Conservation (phyloP, 208 protist species). For the Angomonas ambiguus region DNA sequence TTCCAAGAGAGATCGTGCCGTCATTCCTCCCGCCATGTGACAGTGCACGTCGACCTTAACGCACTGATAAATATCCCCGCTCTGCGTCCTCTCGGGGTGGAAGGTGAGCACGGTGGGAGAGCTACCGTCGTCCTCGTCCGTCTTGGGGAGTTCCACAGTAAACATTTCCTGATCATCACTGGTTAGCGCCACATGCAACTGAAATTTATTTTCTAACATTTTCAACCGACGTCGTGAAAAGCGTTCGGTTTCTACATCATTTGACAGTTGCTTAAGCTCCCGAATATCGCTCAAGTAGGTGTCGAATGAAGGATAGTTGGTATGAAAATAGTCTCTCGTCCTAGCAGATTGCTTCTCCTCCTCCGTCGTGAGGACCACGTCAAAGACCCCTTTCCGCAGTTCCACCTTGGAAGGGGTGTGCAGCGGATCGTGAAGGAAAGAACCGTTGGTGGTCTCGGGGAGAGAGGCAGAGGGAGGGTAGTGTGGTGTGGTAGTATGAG, state of each 20-base stretch:
- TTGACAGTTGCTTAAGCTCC: constrained; percentile 33
- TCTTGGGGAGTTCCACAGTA: not conserved
- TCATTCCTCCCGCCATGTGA: constrained; percentile 75
- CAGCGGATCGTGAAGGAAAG: not conserved
- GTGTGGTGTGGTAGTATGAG: too few relatives aligned
- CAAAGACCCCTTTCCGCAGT: constrained; percentile 24
- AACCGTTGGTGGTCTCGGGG: not conserved
- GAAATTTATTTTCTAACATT: constrained; percentile 86
- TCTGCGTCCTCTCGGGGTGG: not conserved
- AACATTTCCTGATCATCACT: constrained; percentile 69
- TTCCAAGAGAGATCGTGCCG: constrained; percentile 58
- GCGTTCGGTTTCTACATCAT: constrained; percentile 49
- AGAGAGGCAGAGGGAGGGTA: too few relatives aligned
- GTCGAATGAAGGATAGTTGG: not conserved
- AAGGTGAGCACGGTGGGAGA: not conserved
- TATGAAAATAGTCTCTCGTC: constrained; percentile 1
- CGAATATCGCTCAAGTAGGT: constrained; percentile 58
- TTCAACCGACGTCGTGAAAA: constrained; percentile 59
- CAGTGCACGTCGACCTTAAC: constrained; percentile 86
- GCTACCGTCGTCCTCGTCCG: not conserved
- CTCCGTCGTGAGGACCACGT: constrained; percentile 19
- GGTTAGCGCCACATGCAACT: constrained; percentile 66
- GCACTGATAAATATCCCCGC: constrained; percentile 72
- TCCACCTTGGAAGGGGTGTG: constrained; percentile 9
- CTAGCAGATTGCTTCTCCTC: not conserved